These are phyloP conservation scores for Polyplosphaeria fusca DNA, from an alignment of 495 filamentous ascomycete genomes.

Conservation along the genomic window DNA sequence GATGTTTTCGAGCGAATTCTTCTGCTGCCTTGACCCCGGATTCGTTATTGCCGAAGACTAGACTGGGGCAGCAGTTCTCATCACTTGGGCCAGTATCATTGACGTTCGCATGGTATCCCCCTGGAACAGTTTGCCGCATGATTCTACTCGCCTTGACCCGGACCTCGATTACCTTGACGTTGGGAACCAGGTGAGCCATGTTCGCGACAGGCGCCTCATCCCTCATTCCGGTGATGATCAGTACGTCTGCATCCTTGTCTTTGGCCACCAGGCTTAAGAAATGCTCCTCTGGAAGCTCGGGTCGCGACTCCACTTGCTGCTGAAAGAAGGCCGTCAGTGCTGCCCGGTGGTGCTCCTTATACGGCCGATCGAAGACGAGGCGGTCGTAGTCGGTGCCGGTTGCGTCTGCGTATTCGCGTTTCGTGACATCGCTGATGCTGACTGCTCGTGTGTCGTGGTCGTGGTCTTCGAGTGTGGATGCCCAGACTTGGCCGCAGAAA, in stretches of 20 bases:
- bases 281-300: conserved; percentile 54
- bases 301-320: conserved; percentile 46
- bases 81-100: conserved; percentile 34
- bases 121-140: conserved; percentile 46
- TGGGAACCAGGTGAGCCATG: conserved; percentile 56
- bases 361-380: conserved; percentile 53
- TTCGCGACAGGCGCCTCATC: conserved; percentile 57
- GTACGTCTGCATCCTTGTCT: conserved; percentile 51
- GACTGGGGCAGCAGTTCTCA: conserved; percentile 41
- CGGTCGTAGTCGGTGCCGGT: conserved; percentile 51
- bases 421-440: conserved; percentile 60
- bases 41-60: conserved; percentile 54
- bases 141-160: conserved; percentile 48
- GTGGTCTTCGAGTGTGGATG: conserved; percentile 42
- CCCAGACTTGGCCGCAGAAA: conserved; percentile 58
- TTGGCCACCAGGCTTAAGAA: conserved; percentile 51
- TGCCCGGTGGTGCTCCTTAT: conserved; percentile 61
- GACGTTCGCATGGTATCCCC: conserved; percentile 29
- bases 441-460: conserved; percentile 42
- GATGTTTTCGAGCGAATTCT: conserved; percentile 46
- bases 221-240: conserved; percentile 66
- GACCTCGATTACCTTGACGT: conserved; percentile 55
- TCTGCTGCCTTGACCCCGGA: conserved; percentile 42
- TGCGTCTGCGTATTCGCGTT: conserved; percentile 56
- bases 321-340: conserved; percentile 55